Base-by-base conservation (phyloP, 495 filamentous ascomycete genomes). In the Podospora bellae-mahoneyi region DNA sequence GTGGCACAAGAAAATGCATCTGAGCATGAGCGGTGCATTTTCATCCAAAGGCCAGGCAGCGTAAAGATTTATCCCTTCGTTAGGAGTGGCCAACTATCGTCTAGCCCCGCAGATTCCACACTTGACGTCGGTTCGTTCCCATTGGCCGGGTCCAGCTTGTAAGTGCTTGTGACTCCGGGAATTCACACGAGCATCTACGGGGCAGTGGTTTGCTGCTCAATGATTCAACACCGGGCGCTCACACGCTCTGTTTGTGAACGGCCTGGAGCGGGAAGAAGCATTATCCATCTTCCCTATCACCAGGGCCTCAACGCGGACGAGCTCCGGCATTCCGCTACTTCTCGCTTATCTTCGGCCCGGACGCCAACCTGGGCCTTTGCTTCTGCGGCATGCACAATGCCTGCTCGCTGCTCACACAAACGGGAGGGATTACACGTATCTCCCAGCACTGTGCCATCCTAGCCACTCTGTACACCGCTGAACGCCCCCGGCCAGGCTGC, bases 291-390 rank as follows among this genome's bases (percentile, higher is more conserved):
- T 32, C 39, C 7, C 2, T 10, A 13, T 16, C 15, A 2, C 39
- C 39, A 48, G 39, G 39, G 1, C 39, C 39, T 48, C 2, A 5
- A 10, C 39, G 39, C 39, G 39, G 39, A 48, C 39, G 39, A 48
- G 39, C 39, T 48, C 39, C 39, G 39, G 39, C 39, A 26, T 58
- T 58, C 55, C 55, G 55, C 7, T 19, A 5, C 6, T 9, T 44
- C 65, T 67, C 69, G 69, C 65, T 64, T 70, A 70, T 65, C 69
- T 67, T 65, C 65, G 69, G 69, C 61, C 61, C 16, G 6, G 54
- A 55, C 55, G 57, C 56, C 18, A 56, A 66, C 15, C 60, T 67
- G 61, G 28, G 1, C 39, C 23, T 26, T 56, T 62, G 60, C 68
- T 65, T 66, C 53, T 65, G 54, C 59, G 39, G 59, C 68, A n/a